phyloP scores from a whole-genome alignment of 73 alveolate species.

The Uronychia setigera region DNA sequence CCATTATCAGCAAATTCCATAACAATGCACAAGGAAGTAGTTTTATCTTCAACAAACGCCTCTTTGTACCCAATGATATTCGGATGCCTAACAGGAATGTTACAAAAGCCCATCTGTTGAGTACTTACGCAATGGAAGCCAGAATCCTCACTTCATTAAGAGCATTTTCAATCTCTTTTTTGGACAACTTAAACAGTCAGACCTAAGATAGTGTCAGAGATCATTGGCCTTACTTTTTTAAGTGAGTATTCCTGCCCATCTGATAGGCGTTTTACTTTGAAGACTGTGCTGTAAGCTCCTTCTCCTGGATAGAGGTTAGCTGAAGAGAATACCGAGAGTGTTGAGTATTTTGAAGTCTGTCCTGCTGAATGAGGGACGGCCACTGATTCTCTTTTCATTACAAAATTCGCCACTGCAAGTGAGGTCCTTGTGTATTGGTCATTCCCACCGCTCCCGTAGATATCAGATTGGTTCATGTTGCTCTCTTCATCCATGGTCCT shows the following conservation, averaged over 20 bases:
- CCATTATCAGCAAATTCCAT: conserved; percentile 70
- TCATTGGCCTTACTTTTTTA: conserved; percentile 30
- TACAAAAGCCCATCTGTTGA: neutral
- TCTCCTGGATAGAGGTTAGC: no score
- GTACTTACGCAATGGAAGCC: conserved; percentile 41
- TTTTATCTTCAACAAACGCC: conserved; percentile 45
- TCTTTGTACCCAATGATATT: conserved; percentile 44
- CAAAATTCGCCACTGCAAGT: no score
- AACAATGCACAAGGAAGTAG: conserved; percentile 44
- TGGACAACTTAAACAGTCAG: conserved; percentile 33
- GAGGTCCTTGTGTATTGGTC: no score
- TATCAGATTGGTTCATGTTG: no score
- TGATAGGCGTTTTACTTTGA: conserved; percentile 45
- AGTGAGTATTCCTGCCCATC: conserved; percentile 40
- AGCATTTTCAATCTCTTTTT: conserved; percentile 63
- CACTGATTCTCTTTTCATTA: no score
- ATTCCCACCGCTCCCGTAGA: no score
- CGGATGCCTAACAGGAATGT: conserved; percentile 47
- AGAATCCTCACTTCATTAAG: conserved; percentile 67
- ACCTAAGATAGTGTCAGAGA: conserved; percentile 42
- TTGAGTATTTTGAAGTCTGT: no score
- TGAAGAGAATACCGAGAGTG: no score
- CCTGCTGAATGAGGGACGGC: no score
- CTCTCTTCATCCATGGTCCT: no score
- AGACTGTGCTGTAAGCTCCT: conserved; percentile 50